Conservation (phyloP, 352 stramenopile species). For the Chloridella minuta region DNA sequence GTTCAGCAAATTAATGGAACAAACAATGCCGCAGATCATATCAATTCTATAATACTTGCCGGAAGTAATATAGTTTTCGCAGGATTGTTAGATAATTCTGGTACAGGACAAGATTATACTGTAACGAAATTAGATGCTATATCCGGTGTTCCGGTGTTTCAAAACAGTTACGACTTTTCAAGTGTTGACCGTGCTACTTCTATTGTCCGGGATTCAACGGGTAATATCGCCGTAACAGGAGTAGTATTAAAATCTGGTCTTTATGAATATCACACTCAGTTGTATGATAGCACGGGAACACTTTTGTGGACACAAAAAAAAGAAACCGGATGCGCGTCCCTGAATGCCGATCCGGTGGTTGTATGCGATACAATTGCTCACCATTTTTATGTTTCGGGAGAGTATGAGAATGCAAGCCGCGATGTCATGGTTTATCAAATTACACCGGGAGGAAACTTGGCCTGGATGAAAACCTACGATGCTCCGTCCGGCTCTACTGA, state of each 20-base stretch:
- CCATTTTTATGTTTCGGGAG: background rate
- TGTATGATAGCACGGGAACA: background rate
- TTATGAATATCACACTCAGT: background rate
- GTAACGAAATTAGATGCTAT: background rate
- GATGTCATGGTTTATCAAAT: background rate
- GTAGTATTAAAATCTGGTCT: background rate
- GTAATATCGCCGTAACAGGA: background rate
- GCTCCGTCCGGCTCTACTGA: background rate
- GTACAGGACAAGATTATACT: background rate
- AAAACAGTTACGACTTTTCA: background rate
- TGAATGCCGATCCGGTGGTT: background rate
- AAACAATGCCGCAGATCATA: background rate
- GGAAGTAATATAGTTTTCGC: background rate
- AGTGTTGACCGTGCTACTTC: background rate
- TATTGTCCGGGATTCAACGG: background rate
- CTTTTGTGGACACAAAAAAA: background rate
- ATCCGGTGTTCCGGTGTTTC: background rate
- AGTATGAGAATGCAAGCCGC: background rate
- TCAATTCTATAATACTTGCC: background rate
- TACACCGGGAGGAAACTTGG: background rate
- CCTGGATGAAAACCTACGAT: background rate
- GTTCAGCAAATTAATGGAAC: background rate
- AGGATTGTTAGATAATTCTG: background rate
- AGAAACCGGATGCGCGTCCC: background rate
- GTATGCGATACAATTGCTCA: background rate